Base-by-base conservation (phyloP, 164 flowering plant genomes). In the Euptelea pleiosperma region DNA sequence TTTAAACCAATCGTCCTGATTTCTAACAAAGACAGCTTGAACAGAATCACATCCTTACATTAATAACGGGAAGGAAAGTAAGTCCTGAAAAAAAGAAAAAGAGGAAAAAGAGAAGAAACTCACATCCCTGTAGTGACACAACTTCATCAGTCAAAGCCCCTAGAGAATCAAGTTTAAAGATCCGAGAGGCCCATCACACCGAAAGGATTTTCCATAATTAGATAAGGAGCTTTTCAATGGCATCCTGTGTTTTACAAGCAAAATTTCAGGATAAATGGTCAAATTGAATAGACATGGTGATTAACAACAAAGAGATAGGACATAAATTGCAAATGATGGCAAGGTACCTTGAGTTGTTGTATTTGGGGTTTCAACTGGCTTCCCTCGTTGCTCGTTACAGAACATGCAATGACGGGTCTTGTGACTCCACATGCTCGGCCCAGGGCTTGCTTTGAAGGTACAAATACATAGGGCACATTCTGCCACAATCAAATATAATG, bases 341-440 rank as follows among this genome's bases (percentile, higher is more conserved):
- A 42, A 3, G 11, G 34, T 40, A 69, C 73, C 65, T 69, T 59
- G 52, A 69, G 73, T 49, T 59, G 69, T 37, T 43, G 60, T 21
- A 69, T 64, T 49, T 69, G 73, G 25, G 64, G 25, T 39, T 60
- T 69, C 65, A 69, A 59, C 52, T 69, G 73, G 44, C 73, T 64
- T 3, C 69, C 69, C 57, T 69, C 95, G 21, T 87, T 87, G 67
- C 81, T 72, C 0, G 91, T 87, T 51, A 90, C 95, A 36, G 95
- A 90, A 57, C 89, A 83, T 18, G 95, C 82, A 69, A 89, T 87
- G 21, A 89, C 94, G 2, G 94, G 79, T 57, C 97, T 72, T 5
- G 97, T 87, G 47, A 89, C 94, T 42, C 97, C 97, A 65, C 97
- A 87, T 22, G 97, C 94, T 26, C 97, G 77, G 14, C 95, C 95